Conservation (phyloP, 345 rosid species). For the Turritis glabra region DNA sequence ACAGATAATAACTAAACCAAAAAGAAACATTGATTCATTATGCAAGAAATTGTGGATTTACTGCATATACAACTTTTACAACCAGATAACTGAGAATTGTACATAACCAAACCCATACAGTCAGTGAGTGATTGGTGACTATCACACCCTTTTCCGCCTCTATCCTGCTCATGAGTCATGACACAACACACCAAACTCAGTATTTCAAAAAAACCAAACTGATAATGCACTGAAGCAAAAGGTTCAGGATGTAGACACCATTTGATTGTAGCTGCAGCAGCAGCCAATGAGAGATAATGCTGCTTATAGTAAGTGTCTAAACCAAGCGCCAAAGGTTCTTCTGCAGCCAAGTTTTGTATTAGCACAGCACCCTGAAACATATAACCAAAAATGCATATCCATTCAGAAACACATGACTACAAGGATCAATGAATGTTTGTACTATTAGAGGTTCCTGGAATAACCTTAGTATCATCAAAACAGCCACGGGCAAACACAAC, state of each 20-base stretch:
- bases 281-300: constrained; percentile 91
- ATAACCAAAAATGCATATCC: constrained; percentile 30
- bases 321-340: constrained; percentile 90
- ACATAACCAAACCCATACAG: constrained; percentile 50
- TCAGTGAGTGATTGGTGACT: constrained; percentile 84
- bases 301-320: constrained; percentile 94
- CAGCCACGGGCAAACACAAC: constrained; percentile 85
- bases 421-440: constrained; percentile 16
- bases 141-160: constrained; percentile 94
- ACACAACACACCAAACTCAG: constrained; percentile 16
- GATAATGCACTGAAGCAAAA: constrained; percentile 18
- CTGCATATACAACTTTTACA: constrained; percentile 10
- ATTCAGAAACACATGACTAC: constrained; percentile 19
- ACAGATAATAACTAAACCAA: not conserved
- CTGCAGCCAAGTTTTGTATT: constrained; percentile 76
- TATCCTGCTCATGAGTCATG: constrained; percentile 54
- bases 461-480: constrained; percentile 97
- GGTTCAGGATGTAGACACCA: constrained; percentile 51
- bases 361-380: constrained; percentile 78
- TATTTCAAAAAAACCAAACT: constrained; percentile 15
- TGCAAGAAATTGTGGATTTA: not conserved
- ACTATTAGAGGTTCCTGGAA: constrained; percentile 16
- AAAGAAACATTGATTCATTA: not conserved
- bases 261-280: constrained; percentile 85
- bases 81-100: not conserved